Evolutionary conservation across 2,329 filamentous ascomycete species (phyloP).

Genomic region (Didymella glomerata): DNA sequence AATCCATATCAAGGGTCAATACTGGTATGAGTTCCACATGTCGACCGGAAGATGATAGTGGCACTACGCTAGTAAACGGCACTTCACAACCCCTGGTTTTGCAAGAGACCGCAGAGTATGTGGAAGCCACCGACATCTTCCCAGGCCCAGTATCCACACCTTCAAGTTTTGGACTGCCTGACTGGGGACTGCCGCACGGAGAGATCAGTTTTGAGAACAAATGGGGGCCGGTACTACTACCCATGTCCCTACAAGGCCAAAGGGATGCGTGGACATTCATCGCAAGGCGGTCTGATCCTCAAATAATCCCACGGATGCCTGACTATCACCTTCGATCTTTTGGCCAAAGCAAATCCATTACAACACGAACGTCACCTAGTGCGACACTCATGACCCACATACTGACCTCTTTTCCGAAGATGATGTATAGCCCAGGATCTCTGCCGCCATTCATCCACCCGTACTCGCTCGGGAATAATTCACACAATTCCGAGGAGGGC

Average conservation of each 20-base stretch:
- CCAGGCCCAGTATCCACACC: not conserved
- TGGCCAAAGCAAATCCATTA: not conserved
- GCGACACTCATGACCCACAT: conserved; percentile 1
- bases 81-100: not conserved
- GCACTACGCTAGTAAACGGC: not conserved
- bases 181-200: not conserved
- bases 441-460: not conserved
- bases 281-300: not conserved
- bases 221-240: not conserved
- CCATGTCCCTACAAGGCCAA: not conserved
- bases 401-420: not conserved
- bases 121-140: not conserved
- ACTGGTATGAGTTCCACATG: not conserved
- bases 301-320: not conserved
- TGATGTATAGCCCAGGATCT: not conserved
- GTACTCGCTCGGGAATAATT: not conserved
- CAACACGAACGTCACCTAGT: not conserved
- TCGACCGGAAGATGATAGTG: not conserved
- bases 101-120: not conserved
- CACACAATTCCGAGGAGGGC: not conserved
- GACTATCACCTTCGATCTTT: not conserved
- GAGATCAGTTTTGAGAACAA: not conserved
- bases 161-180: not conserved
- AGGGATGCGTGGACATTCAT: not conserved
- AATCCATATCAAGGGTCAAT: not conserved